Evolutionary conservation across 2,329 filamentous ascomycete genomes (phyloP), one percentile per base, ranked within the genome.

Genomic region (Claviceps monticola): DNA sequence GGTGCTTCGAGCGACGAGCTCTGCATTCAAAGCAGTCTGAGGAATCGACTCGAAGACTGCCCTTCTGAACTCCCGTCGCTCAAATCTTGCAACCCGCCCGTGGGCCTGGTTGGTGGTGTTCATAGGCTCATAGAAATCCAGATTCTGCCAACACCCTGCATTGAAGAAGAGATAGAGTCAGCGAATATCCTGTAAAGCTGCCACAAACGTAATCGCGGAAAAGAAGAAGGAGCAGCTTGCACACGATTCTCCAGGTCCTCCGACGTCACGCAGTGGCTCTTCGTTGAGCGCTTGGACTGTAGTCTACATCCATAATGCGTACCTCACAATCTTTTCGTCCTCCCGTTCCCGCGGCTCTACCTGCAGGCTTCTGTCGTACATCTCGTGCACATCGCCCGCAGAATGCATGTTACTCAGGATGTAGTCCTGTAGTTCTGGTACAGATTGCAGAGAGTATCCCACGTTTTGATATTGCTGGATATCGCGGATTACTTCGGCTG

Each of bases 271-370:
- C 9, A 3, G 13, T n/a, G 19, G 17, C 14, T 5, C 19, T 13
- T 16, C 14, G 7, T 13, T 19, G n/a, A 16, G 5, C 9, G 7
- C 11, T 36, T 16, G 16, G n/a, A 7, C 14, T 34, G 59, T 56
- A 34, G 59, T 59, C 52, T 60, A 55, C 56, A 56, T 58, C 53
- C 61, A 58, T 57, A 61, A 50, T 57, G 76, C 80, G 63, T 83
- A 95, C 90, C 93, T 94, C 66, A 95, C 91, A 75, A 98, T 97
- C 78, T 97, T 97, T 73, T 98, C 93, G 65, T 98, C 93, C 73
- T 98, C 93, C 62, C 93, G 80, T 73, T 98, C 93, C 62, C 93
- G 80, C 56, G 93, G 93, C 68, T 98, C 93, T 55, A 98, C 83
- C 62, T 84, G 78, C 71, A 98, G 74, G 71, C 89, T 95, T 76